Conservation (phyloP, 805 yeast genomes). For the Nakazawaea populi region DNA sequence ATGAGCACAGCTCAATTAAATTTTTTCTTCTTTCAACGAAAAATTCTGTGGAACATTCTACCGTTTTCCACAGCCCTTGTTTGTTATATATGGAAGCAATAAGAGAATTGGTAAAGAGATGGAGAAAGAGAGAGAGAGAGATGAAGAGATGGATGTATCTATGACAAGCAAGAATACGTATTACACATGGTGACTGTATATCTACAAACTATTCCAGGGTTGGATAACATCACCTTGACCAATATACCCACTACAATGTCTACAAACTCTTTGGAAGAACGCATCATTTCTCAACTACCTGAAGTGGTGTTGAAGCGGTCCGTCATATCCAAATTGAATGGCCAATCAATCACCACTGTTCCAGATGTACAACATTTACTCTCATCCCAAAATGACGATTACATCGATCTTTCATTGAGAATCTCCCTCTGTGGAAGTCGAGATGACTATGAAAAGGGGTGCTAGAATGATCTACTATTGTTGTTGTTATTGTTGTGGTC, state of each 20-base stretch:
- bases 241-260: not conserved
- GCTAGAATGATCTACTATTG: too few relatives aligned
- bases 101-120: not conserved
- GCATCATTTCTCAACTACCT: not conserved
- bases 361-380: not conserved
- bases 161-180: not conserved
- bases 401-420: not conserved
- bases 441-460: too few relatives aligned
- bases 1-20: not conserved
- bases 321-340: conserved; percentile 4
- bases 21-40: conserved; percentile 1
- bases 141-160: not conserved
- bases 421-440: conserved; percentile 3
- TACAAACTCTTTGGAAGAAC: conserved; percentile 1
- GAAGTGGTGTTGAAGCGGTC: not conserved
- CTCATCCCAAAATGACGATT: not conserved
- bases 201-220: conserved; percentile 2
- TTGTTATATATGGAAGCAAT: not conserved
- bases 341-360: conserved; percentile 6
- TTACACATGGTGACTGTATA: conserved; percentile 3
- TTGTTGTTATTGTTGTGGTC: too few relatives aligned
- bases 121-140: not conserved
- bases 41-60: not conserved
- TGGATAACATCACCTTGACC: not conserved
- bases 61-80: not conserved